These are phyloP conservation scores for Plasmodium yoelii DNA, from an alignment of 169 alveolate genomes.

Conservation along the genomic window DNA sequence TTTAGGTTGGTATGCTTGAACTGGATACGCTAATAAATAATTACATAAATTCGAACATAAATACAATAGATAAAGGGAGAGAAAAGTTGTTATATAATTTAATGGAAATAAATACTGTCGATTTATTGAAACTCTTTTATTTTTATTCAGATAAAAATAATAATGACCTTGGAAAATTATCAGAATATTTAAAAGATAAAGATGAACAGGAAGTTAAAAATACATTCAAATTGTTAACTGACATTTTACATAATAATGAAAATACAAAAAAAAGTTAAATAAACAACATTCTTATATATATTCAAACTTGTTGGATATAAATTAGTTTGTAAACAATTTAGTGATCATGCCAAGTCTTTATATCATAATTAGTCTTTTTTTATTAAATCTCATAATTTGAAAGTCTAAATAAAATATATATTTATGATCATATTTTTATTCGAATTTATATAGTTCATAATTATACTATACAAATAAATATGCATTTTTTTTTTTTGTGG, in stretches of 20 bases:
- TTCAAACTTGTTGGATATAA: no score
- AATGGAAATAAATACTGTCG: constrained; percentile 31
- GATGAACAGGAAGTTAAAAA: constrained; percentile 46
- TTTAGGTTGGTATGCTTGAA: constrained; percentile 68
- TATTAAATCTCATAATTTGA: not conserved
- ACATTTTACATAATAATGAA: constrained; percentile 38
- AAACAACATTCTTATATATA: no score
- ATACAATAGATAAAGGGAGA: constrained; percentile 27
- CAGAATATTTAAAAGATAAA: constrained; percentile 16
- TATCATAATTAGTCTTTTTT: not conserved
- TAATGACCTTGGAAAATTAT: constrained; percentile 19
- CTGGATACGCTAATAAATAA: constrained; percentile 55
- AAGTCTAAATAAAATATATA: not conserved
- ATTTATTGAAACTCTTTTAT: constrained; percentile 58
- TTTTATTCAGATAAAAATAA: constrained; percentile 42
- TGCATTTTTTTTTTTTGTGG: constrained; percentile 1
- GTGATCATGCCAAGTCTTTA: no score
- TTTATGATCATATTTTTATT: no score
- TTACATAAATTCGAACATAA: constrained; percentile 45
- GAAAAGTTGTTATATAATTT: constrained; percentile 45
- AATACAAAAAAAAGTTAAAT: not conserved
- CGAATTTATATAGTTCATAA: no score
- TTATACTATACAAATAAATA: not conserved
- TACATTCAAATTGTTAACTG: constrained; percentile 38
- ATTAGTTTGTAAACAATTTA: no score